phyloP scores from a whole-genome alignment of 202 grass and related monocot genomes.

The Eragrostis tef region DNA sequence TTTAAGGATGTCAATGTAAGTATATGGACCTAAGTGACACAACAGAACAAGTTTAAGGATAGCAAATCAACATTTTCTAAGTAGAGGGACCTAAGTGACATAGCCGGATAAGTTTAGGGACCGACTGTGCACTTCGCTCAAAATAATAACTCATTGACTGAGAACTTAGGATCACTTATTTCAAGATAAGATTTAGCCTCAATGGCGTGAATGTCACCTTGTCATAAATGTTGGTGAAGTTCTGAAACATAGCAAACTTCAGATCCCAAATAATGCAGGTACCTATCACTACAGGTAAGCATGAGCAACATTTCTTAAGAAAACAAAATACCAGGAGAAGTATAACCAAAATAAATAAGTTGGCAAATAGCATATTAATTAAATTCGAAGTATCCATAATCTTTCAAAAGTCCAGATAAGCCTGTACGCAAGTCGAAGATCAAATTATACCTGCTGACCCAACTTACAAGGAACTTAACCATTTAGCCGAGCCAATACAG shows the following conservation, averaged over 20 bases:
- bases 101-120: too few species aligned
- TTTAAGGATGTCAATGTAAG: too few species aligned
- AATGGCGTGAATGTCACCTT: slow-evolving; percentile 55
- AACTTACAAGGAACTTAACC: neutral
- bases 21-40: too few species aligned
- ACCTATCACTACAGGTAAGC: slow-evolving; percentile 53
- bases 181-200: neutral
- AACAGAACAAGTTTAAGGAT: too few species aligned
- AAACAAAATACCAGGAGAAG: slow-evolving; percentile 1
- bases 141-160: slow-evolving; percentile 18
- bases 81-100: too few species aligned
- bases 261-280: slow-evolving; percentile 72
- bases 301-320: neutral
- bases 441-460: neutral
- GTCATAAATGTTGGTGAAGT: slow-evolving; percentile 97
- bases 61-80: too few species aligned
- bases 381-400: slow-evolving; percentile 10
- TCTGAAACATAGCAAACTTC: slow-evolving; percentile 86
- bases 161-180: neutral
- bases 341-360: slow-evolving; percentile 19
- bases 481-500: neutral
- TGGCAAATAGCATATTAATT: neutral
- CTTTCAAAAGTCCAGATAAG: neutral
- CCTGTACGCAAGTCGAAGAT: neutral
- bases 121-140: too few species aligned